Evolutionary conservation across 2,329 filamentous ascomycete species (phyloP).

Genomic region (Tolypocladium pustulatum): DNA sequence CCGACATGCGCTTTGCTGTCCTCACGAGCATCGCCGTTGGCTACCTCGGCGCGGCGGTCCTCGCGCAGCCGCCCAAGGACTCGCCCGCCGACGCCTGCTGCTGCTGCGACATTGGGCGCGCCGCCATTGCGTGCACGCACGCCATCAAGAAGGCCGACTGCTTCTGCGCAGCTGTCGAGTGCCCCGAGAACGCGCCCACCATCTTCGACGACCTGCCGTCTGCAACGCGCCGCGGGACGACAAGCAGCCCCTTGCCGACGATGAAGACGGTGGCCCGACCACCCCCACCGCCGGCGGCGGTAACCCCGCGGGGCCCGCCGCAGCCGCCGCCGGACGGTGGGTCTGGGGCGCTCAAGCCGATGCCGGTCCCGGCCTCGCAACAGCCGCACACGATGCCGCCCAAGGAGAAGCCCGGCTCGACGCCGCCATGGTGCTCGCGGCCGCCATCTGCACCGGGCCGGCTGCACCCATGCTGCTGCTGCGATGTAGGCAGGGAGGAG

Average conservation of each 20-base stretch:
- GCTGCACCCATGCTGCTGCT: slow-evolving; percentile 12
- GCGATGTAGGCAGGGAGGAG: slow-evolving; percentile 5
- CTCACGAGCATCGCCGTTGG: slow-evolving; percentile 6
- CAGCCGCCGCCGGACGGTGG: neutral
- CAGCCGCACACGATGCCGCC: neutral
- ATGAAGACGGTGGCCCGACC: neutral
- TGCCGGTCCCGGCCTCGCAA: neutral
- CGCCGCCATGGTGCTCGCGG: neutral
- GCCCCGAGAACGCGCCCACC: slow-evolving; percentile 11
- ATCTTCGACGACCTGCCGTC: slow-evolving; percentile 3
- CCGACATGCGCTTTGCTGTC: slow-evolving; percentile 13
- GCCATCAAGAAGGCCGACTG: slow-evolving; percentile 11
- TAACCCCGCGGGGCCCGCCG: neutral
- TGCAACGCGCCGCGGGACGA: neutral
- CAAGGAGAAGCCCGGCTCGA: neutral
- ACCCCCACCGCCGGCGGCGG: neutral
- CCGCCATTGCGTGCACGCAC: slow-evolving; percentile 14
- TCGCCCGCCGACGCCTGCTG: slow-evolving; percentile 16
- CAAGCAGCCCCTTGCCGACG: neutral
- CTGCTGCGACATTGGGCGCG: slow-evolving; percentile 19
- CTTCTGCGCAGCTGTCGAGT: slow-evolving; percentile 14
- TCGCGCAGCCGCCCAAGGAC: neutral
- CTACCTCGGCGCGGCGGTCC: slow-evolving; percentile 1
- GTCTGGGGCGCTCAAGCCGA: neutral
- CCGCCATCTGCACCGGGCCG: neutral